A percentile compares a stretch with the other conserved stretches of the same genome.
Conservation (phyloP, 768 basidiomycete genomes). For the Lactarius trivialis region DNA sequence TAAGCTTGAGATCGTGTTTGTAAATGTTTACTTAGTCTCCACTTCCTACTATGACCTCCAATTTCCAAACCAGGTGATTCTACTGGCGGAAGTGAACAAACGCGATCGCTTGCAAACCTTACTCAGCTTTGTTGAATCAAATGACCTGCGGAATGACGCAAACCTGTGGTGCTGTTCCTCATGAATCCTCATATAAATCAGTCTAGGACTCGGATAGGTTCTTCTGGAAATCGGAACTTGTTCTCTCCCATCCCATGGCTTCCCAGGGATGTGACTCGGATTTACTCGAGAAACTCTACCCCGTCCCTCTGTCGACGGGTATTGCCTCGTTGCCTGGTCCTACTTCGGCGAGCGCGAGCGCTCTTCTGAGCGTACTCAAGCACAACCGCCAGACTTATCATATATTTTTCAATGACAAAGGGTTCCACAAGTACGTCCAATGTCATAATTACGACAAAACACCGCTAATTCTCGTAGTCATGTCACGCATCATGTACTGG, state of each 20-base stretch:
- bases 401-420: slow-evolving; percentile 43
- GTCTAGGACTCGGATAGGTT: too few relatives aligned
- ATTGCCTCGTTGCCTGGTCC: slow-evolving; percentile 10
- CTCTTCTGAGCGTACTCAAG: slow-evolving; percentile 30
- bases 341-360: neutral
- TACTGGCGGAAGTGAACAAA: too few relatives aligned
- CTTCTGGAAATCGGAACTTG: neutral
- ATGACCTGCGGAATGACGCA: too few relatives aligned
- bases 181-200: neutral
- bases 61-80: too few relatives aligned
- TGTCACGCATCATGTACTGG: slow-evolving; percentile 49
- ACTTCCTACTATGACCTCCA: too few relatives aligned
- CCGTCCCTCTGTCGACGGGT: slow-evolving; percentile 9
- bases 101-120: too few relatives aligned
- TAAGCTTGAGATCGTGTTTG: too few relatives aligned
- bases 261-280: slow-evolving; percentile 1
- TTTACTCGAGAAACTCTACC: slow-evolving; percentile 10
- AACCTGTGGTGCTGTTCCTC: neutral
- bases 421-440: slow-evolving; percentile 30
- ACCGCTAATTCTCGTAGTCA: slow-evolving; percentile 35
- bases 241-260: neutral
- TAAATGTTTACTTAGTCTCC: too few relatives aligned
- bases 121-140: too few relatives aligned
- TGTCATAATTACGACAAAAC: neutral
- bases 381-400: slow-evolving; percentile 51